Evolutionary conservation across 1,284 basidiomycete genomes (phyloP).

Genomic region (Moesziomyces globuligerus): DNA sequence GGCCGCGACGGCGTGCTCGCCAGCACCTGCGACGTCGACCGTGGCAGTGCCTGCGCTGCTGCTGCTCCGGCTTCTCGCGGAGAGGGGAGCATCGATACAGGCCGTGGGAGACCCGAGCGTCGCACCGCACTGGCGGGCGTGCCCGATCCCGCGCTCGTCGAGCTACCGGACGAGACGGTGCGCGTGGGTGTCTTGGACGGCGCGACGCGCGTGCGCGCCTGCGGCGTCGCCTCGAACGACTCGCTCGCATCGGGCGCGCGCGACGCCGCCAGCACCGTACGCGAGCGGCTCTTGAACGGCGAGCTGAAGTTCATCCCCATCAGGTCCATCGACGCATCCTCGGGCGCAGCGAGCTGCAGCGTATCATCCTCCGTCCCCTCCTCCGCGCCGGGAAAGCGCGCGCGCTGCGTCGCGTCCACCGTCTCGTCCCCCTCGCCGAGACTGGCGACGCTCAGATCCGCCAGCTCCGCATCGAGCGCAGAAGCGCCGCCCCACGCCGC

Average conservation of each 20-base stretch:
- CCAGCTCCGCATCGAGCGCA: constrained; percentile 18
- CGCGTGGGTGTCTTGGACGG: constrained; percentile 1
- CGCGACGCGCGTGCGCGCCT: constrained; percentile 4
- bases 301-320: constrained; percentile 52
- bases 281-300: constrained; percentile 42
- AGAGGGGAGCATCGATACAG: constrained; percentile 47
- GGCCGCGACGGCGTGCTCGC: constrained; percentile 11
- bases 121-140: constrained; percentile 21
- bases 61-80: neutral
- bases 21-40: constrained; percentile 21
- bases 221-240: constrained; percentile 7
- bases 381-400: neutral
- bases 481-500: neutral
- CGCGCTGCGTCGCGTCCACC: constrained; percentile 30
- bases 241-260: constrained; percentile 7
- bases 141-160: constrained; percentile 11
- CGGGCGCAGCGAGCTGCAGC: constrained; percentile 37
- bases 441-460: constrained; percentile 16
- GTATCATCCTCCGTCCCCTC: constrained; percentile 44
- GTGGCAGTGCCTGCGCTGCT: constrained; percentile 8
- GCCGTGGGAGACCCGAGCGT: constrained; percentile 44
- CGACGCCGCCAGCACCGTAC: constrained; percentile 8
- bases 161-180: constrained; percentile 28
- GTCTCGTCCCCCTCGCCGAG: constrained; percentile 26
- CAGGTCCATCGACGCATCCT: constrained; percentile 55